phyloP scores from a whole-genome alignment of 164 flowering plant species.

The Magnolia kwangsiensis region DNA sequence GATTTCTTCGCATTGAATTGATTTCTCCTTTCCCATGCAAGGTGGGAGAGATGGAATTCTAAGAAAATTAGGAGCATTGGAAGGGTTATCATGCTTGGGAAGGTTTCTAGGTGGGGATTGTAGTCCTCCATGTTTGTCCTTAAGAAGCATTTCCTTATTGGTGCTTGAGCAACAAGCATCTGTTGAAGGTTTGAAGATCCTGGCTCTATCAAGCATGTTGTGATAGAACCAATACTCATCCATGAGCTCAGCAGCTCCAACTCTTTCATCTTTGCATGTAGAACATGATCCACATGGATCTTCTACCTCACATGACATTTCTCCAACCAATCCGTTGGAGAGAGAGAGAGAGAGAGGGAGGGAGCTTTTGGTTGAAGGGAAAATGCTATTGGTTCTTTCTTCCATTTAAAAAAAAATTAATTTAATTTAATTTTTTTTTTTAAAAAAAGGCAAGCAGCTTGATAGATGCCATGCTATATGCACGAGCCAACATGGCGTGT shows the following conservation, averaged over 20 bases:
- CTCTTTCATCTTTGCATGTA: conserved; percentile 10
- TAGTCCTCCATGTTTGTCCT: background rate
- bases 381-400: background rate
- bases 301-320: conserved; percentile 2
- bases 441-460: too few relatives aligned
- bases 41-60: conserved; percentile 49
- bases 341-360: background rate
- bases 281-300: conserved; percentile 10
- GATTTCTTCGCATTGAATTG: conserved; percentile 15
- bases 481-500: too few relatives aligned
- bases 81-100: conserved; percentile 6
- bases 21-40: conserved; percentile 21
- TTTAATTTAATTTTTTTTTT: too few relatives aligned
- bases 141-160: conserved; percentile 13
- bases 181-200: conserved; percentile 29
- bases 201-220: conserved; percentile 30
- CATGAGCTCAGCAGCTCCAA: conserved; percentile 36
- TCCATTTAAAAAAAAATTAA: background rate
- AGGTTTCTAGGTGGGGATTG: background rate
- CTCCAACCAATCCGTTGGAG: background rate
- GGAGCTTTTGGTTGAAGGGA: background rate
- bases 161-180: conserved; percentile 30
- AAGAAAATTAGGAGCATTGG: conserved; percentile 15
- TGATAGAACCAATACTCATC: conserved; percentile 64
- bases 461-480: too few relatives aligned